phyloP scores from a whole-genome alignment of 441 rosid species.

The Jatropha podagrica region DNA sequence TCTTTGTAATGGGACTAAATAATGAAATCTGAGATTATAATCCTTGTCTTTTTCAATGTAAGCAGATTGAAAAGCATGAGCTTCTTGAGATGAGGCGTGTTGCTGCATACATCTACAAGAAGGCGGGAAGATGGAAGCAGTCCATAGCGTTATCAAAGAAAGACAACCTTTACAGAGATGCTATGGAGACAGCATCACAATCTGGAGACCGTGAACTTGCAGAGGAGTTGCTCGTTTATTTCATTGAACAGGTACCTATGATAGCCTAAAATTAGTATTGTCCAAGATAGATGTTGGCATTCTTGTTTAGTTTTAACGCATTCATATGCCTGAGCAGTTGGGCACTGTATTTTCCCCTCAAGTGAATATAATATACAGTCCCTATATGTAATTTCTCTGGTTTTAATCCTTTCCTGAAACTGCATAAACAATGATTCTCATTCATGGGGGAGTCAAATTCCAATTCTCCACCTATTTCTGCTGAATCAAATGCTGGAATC shows the following conservation, averaged over 20 bases:
- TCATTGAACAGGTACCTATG: constrained; percentile 77
- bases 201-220: constrained; percentile 99
- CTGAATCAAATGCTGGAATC: no score
- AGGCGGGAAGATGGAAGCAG: constrained; percentile 99
- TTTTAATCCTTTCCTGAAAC: no score
- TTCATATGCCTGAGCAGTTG: no score
- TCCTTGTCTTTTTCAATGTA: background rate
- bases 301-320: no score
- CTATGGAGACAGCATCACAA: constrained; percentile 99
- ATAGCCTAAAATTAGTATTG: background rate
- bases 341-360: no score
- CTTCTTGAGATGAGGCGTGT: constrained; percentile 99
- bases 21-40: background rate
- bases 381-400: no score
- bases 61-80: constrained; percentile 97
- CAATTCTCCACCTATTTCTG: no score
- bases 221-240: constrained; percentile 96
- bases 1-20: background rate
- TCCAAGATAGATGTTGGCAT: background rate
- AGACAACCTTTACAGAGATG: constrained; percentile 90
- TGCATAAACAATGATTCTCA: no score
- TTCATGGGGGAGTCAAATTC: no score
- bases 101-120: constrained; percentile 98
- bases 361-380: no score
- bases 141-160: constrained; percentile 98